Conservation (phyloP, 2,329 filamentous ascomycete genomes). For the Paecilomyces sp. region DNA sequence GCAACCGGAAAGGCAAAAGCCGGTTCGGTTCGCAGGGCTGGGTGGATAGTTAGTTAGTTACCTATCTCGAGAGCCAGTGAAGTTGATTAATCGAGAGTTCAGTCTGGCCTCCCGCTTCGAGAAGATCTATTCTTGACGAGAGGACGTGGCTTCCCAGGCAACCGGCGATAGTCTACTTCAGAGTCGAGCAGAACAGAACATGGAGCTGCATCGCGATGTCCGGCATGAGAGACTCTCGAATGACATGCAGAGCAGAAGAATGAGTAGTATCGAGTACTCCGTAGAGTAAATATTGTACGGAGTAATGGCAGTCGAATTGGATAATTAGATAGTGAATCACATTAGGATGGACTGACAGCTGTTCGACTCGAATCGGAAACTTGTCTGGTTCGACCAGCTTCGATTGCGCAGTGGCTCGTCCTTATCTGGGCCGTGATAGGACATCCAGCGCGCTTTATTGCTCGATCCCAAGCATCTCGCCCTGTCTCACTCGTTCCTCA, state of each 20-base stretch:
- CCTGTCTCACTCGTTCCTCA: constrained; percentile 6
- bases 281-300: too few species aligned
- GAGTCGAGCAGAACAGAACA: too few species aligned
- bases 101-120: background rate
- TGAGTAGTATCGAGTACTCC: too few species aligned
- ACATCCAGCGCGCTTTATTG: background rate
- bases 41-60: background rate
- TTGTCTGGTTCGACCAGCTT: background rate
- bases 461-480: constrained; percentile 1
- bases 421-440: background rate
- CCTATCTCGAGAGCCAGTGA: background rate
- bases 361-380: background rate
- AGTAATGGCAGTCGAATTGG: background rate
- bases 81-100: background rate
- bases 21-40: background rate
- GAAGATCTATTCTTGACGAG: background rate
- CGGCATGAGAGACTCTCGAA: background rate
- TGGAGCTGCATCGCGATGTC: too few species aligned
- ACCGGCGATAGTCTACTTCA: background rate
- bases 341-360: background rate
- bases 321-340: background rate
- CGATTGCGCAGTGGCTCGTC: background rate
- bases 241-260: background rate
- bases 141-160: background rate
- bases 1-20: background rate